Conservation (phyloP, 2,329 filamentous ascomycete genomes). For the Fusarium continuum region DNA sequence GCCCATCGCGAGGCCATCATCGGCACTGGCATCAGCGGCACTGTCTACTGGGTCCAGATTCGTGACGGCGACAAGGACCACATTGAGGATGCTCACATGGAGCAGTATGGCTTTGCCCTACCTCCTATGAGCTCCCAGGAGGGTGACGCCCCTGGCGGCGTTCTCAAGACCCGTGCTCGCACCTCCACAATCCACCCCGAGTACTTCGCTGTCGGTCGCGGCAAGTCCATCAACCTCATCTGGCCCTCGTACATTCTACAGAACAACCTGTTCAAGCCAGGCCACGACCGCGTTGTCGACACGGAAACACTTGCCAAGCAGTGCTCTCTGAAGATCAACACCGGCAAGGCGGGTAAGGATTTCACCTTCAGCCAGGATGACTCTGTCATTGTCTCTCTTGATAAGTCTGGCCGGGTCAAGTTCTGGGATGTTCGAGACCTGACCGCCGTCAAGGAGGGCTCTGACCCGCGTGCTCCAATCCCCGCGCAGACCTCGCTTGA, state of each 20-base stretch:
- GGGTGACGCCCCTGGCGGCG: conserved; percentile 88
- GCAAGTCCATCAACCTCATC: conserved; percentile 94
- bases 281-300: conserved; percentile 76
- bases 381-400: conserved; percentile 90
- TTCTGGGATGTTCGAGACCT: conserved; percentile 97
- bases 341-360: conserved; percentile 97
- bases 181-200: conserved; percentile 89
- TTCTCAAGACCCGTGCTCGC: conserved; percentile 94
- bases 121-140: conserved; percentile 87
- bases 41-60: conserved; percentile 94
- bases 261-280: conserved; percentile 70
- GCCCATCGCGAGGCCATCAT: conserved; percentile 82
- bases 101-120: conserved; percentile 87
- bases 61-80: conserved; percentile 80
- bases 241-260: conserved; percentile 72
- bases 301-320: conserved; percentile 88
- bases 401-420: conserved; percentile 95
- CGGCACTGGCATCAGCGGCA: conserved; percentile 91
- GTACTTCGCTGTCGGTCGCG: conserved; percentile 93
- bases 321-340: conserved; percentile 91
- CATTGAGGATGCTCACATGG: conserved; percentile 79
- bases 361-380: conserved; percentile 98
- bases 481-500: conserved; percentile 71
- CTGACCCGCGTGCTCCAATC: conserved; percentile 60
- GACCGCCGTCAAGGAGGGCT: conserved; percentile 62